Conservation (phyloP, 2,329 filamentous ascomycete species). For the Aspergillus viridinutans region DNA sequence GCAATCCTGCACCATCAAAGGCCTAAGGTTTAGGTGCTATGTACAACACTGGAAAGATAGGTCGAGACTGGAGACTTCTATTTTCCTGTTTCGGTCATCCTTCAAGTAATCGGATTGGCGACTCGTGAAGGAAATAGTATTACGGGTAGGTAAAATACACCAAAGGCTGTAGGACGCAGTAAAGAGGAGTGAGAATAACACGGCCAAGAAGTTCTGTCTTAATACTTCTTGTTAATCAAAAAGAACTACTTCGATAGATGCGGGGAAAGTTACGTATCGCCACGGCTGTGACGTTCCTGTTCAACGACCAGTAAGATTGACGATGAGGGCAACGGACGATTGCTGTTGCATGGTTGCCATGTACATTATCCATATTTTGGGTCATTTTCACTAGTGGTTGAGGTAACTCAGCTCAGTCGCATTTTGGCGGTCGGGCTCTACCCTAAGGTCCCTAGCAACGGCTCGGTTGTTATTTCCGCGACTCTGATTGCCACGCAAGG, state of each 20-base stretch:
- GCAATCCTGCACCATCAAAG: not conserved
- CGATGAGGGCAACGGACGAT: not conserved
- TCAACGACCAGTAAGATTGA: not conserved
- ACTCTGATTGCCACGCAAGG: not conserved
- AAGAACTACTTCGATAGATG: not conserved
- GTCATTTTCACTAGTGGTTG: not conserved
- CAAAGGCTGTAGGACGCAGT: not conserved
- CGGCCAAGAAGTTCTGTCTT: not conserved
- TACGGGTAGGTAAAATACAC: not conserved
- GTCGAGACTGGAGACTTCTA: no score
- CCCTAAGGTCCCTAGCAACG: not conserved
- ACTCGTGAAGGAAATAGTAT: not conserved
- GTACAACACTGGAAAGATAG: no score
- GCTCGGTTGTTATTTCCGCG: not conserved
- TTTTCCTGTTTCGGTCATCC: no score
- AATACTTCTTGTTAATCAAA: not conserved
- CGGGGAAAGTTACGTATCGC: not conserved
- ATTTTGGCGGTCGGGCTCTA: not conserved
- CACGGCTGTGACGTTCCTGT: not conserved
- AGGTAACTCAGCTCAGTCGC: not conserved
- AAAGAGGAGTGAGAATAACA: no score
- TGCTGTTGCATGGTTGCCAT: not conserved
- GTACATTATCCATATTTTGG: not conserved
- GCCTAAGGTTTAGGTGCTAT: no score
- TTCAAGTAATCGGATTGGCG: not conserved